Evolutionary conservation across 1,284 basidiomycete genomes (phyloP).

Genomic region (Pterula multifida): DNA sequence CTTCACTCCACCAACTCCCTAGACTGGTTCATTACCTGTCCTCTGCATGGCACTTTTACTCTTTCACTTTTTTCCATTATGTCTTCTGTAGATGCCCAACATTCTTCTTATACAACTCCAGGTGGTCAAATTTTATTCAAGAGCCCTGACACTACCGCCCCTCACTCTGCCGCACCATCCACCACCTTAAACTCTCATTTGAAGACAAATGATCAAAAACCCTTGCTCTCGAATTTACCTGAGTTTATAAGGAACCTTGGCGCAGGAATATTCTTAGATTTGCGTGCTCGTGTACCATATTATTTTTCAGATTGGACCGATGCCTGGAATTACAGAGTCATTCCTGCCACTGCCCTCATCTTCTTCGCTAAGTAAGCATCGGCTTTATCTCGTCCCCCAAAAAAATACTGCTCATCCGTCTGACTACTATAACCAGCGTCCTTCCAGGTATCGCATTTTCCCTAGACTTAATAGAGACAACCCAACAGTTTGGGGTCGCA

Average conservation of each 20-base stretch:
- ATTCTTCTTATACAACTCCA: not conserved
- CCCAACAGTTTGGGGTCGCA: conserved; percentile 80
- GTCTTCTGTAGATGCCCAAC: not conserved
- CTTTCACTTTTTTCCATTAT: not conserved
- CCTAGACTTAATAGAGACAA: conserved; percentile 87
- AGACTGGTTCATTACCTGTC: too few species aligned
- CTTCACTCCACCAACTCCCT: too few species aligned
- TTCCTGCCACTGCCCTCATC: conserved; percentile 65
- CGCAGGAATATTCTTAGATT: conserved; percentile 67
- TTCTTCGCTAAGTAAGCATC: conserved; percentile 66
- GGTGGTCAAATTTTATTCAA: not conserved
- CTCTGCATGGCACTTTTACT: not conserved
- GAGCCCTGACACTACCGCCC: not conserved
- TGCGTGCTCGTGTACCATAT: conserved; percentile 69
- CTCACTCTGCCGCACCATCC: not conserved
- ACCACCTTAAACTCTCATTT: not conserved
- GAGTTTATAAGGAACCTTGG: conserved; percentile 25
- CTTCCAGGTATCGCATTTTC: conserved; percentile 90
- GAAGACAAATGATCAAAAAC: not conserved
- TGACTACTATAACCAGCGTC: conserved; percentile 32
- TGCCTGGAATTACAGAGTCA: conserved; percentile 79
- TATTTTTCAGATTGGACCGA: conserved; percentile 82
- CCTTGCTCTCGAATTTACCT: not conserved
- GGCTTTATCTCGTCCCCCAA: not conserved
- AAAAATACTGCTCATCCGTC: conserved; percentile 5